Base-by-base conservation (phyloP, 305 asterid species). In the Solanum chacoense region DNA sequence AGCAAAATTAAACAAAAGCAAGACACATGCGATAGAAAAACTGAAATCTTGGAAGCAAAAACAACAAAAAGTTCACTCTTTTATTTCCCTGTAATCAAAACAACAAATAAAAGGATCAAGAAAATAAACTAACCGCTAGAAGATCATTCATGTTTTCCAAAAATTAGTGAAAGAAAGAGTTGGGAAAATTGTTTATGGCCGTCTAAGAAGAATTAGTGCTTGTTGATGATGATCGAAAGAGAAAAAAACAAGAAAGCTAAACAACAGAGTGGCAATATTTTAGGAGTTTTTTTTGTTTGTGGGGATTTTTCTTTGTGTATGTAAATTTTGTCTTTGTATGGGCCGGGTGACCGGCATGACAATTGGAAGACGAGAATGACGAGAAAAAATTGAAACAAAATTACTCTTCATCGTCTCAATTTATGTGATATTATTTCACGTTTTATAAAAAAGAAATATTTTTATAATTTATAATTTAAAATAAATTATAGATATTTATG, bases 131-230 rank as follows among this genome's bases (percentile, higher is more conserved):
- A 90, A 95, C 98, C 91, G 95, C 91, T 74, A 95, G 97, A 73
- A 94, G 94, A 87, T 95, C 97, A 89, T 95, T 95, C 98, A 95
- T 95, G 26, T 91, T 90, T 89, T 26, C 12, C 45, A 37, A 74
- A 18, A 77, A 81, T 88, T 86, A 63, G 50, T 34, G 67, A 75
- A 24, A n/a, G 24, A 78, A 59, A 28, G 29, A 85, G 81, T 79
- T n/a, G 34, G 22, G 55, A 67, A 78, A 78, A 24, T 18, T 67
- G 55, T 42, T 29, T 28, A 81, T 28, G 85, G 69, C 67, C 26
- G 37, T 28, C 35, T 67, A 72, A 37, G 34, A 73, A 42, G 67
- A 18, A 37, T 26, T 65, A 50, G 69, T 38, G 63, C 4, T 36
- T 35, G 81, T 18, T 71, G 71, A 71, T 38, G 31, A 13, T 86